Base-by-base conservation (phyloP, 805 yeast genomes). In the Kodamaea jinghongensis region DNA sequence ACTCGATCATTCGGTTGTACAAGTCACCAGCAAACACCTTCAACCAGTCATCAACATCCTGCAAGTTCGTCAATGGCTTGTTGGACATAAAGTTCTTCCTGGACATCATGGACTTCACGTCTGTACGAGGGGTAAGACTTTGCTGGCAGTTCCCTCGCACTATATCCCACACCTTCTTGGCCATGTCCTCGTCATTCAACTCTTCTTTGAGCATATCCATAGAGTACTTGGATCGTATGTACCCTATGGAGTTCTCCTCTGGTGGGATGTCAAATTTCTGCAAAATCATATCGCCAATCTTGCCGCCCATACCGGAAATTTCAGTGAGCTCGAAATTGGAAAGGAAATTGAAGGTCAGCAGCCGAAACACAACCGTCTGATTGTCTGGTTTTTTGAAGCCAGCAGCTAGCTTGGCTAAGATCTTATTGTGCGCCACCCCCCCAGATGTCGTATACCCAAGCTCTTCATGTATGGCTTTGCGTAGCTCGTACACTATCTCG, bases 291-390 rank as follows among this genome's bases (percentile, higher is more conserved):
- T 81, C 80, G 0, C 99, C 99, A 7, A 73, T 61, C 48, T 86
- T 87, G 2, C 98, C 99, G 5, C 99, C 98, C 71, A 91, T 67
- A 0, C 96, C 88, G 76, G 96, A 83, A 42, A 91, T 77, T 49
- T 89, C 95, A 0, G 78, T 75, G 14, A 91, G 56, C 43, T 79
- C 77, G 56, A 83, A 81, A 17, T 74, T 68, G 22, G 67, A 67
- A 8, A 90, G 58, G 55, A 91, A 93, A 0, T 54, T 51, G 2
- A 63, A 46, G 1, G 81, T 65, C 11, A 76, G 61, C 27, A 31
- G 51, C 30, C 75, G 75, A 20, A 82, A 58, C 0, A 93, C 70
- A 2, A 86, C 71, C 0, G 97, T 87, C 56, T 93, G 98, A 31
- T 81, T 78, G 56, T 87, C 79, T 0, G 99, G 99, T 52, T 93